A percentile compares a stretch with the other conserved stretches of the same genome.
Evolutionary conservation across 257 asterid species (phyloP).

Genomic region (Nicotiana noctiflora): DNA sequence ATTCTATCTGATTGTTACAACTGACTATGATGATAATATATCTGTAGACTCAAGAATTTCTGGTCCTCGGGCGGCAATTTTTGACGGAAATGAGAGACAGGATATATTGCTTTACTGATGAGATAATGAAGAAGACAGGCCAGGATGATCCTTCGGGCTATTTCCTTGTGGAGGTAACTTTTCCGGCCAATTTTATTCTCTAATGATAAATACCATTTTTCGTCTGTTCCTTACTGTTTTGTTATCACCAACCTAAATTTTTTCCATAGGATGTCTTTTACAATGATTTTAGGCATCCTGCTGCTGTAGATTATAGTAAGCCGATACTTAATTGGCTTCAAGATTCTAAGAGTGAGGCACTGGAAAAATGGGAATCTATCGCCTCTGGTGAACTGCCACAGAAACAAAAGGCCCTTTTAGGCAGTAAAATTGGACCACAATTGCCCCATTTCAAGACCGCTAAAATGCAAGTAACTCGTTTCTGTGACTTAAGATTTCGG

Average conservation of each 20-base stretch:
- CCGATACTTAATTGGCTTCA: constrained; percentile 80
- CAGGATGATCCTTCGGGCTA: constrained; percentile 73
- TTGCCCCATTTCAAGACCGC: constrained; percentile 57
- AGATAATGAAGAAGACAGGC: constrained; percentile 64
- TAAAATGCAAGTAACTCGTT: constrained; percentile 59
- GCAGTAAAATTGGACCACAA: constrained; percentile 28
- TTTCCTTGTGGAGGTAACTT: constrained; percentile 74
- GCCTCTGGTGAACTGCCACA: constrained; percentile 59
- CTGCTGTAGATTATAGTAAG: constrained; percentile 62
- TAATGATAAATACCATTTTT: constrained; percentile 1
- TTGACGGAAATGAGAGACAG: constrained; percentile 77
- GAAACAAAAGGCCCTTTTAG: constrained; percentile 60
- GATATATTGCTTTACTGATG: constrained; percentile 76
- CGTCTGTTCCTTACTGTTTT: neutral
- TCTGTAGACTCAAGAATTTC: constrained; percentile 74
- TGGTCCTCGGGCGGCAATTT: constrained; percentile 75
- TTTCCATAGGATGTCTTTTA: constrained; percentile 60
- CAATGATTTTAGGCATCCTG: constrained; percentile 61
- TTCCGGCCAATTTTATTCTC: neutral
- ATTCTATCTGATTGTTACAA: neutral
- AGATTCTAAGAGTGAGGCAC: constrained; percentile 56
- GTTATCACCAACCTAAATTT: constrained; percentile 2
- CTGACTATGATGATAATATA: constrained; percentile 16
- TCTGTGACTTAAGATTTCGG: constrained; percentile 66
- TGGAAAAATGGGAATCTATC: constrained; percentile 78